These are phyloP conservation scores for Solidago caesia DNA, from an alignment of 129 eudicot species.

Conservation along the genomic window DNA sequence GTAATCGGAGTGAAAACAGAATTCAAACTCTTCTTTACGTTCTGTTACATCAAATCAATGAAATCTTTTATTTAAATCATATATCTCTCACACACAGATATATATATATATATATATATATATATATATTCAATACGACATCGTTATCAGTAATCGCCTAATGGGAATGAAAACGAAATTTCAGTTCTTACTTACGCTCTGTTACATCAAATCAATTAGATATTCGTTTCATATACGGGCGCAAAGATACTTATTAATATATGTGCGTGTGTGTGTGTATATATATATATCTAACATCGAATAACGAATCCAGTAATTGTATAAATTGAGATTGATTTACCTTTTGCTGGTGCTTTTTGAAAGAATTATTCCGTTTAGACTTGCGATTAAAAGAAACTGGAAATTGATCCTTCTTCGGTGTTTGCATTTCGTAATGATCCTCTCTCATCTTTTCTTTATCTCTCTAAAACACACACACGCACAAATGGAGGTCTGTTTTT, in stretches of 20 bases:
- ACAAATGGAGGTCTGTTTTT: conserved; percentile 8
- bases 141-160: too few relatives aligned
- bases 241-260: too few relatives aligned
- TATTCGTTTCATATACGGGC: too few relatives aligned
- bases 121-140: too few relatives aligned
- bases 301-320: too few relatives aligned
- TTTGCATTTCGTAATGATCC: conserved; percentile 37
- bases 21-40: conserved; percentile 10
- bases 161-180: too few relatives aligned
- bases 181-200: too few relatives aligned
- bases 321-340: conserved; percentile 3
- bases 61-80: not conserved
- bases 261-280: too few relatives aligned
- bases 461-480: not conserved
- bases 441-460: conserved; percentile 10
- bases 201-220: too few relatives aligned
- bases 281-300: too few relatives aligned
- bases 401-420: conserved; percentile 32
- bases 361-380: conserved; percentile 9
- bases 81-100: not conserved
- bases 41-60: conserved; percentile 27
- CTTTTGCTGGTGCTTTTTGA: conserved; percentile 31
- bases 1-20: conserved; percentile 19
- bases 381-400: conserved; percentile 29
- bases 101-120: not conserved